Conservation (phyloP, 2,329 filamentous ascomycete genomes). For the Mycosphaerella arachidis region DNA sequence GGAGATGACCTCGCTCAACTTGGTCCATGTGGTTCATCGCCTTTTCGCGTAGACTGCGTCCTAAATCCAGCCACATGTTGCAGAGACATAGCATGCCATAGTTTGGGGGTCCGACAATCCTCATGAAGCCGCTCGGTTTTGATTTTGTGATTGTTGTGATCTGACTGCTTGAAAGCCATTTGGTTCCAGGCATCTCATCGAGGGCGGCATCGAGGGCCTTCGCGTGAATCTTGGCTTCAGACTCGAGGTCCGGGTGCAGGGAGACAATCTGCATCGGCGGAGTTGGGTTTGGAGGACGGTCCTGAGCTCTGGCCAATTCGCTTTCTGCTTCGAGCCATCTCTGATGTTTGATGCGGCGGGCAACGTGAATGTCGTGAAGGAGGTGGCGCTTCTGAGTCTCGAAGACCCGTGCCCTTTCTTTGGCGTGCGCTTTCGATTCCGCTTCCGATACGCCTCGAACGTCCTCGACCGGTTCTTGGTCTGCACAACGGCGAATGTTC, state of each 20-base stretch:
- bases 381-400: not conserved
- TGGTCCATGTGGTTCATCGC: not conserved
- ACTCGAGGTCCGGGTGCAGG: constrained; percentile 1
- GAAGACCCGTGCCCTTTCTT: not conserved
- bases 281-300: not conserved
- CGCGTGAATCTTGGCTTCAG: constrained; percentile 1
- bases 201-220: not conserved
- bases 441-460: not conserved
- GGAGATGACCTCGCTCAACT: not conserved
- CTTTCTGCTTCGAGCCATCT: not conserved
- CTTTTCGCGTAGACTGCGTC: not conserved
- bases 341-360: not conserved
- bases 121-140: not conserved
- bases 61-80: not conserved
- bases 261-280: not conserved
- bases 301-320: not conserved
- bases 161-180: not conserved
- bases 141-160: not conserved
- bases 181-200: not conserved
- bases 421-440: not conserved
- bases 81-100: not conserved
- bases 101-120: not conserved
- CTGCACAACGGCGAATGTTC: not conserved
- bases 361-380: not conserved
- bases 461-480: not conserved